phyloP scores from a whole-genome alignment of 768 basidiomycete genomes.

The Myochromella boudieri region DNA sequence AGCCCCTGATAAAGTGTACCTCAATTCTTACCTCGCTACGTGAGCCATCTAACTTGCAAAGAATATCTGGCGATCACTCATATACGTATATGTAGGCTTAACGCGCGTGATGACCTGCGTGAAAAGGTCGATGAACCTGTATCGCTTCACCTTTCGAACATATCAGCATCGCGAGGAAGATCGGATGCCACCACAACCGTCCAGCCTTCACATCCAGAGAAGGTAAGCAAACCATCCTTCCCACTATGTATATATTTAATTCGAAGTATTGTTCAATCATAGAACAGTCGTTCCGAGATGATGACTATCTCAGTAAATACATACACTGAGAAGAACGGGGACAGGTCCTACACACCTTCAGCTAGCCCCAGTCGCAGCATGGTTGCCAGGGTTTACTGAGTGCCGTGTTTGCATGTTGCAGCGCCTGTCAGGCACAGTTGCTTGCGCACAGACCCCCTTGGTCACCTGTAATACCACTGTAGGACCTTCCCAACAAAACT shows the following conservation, averaged over 20 bases:
- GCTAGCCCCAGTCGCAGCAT: not conserved
- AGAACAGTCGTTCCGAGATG: conserved; percentile 10
- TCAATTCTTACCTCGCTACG: conserved; percentile 56
- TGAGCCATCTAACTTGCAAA: conserved; percentile 10
- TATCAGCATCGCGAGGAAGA: conserved; percentile 20
- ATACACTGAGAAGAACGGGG: conserved; percentile 10
- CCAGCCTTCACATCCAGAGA: conserved; percentile 1
- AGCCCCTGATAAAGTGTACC: conserved; percentile 41
- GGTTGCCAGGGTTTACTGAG: conserved; percentile 1
- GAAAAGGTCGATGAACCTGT: conserved; percentile 31
- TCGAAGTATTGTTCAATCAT: not conserved
- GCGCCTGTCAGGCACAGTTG: too few relatives aligned
- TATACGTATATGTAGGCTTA: conserved; percentile 33
- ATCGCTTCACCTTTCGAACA: conserved; percentile 43
- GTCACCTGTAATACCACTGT: too few relatives aligned
- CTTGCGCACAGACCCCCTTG: too few relatives aligned
- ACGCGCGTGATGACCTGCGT: conserved; percentile 43
- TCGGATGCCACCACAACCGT: not conserved
- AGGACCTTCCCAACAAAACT: too few relatives aligned
- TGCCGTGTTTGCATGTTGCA: too few relatives aligned
- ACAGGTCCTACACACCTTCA: not conserved
- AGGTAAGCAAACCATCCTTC: conserved; percentile 7
- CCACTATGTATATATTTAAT: not conserved
- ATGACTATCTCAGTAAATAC: conserved; percentile 17
- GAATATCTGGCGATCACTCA: not conserved